Percentiles rank a stretch among this genome's conserved stretches.
phyloP scores from a whole-genome alignment of 2,329 filamentous ascomycete genomes.

The Colletotrichum lini region DNA sequence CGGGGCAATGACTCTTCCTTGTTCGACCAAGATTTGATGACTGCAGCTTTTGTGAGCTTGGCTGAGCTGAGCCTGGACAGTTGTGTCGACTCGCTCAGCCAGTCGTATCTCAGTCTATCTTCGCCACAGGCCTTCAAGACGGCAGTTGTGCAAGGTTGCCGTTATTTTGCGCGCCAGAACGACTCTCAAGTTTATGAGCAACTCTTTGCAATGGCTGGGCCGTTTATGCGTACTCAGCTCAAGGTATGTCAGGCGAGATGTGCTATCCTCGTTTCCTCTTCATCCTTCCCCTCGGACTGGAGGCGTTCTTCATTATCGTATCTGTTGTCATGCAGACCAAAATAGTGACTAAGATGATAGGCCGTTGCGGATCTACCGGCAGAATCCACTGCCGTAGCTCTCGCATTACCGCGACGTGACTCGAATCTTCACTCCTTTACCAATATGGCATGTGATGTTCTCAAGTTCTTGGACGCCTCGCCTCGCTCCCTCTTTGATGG shows the following conservation, averaged over 20 bases:
- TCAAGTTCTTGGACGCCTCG: conserved; percentile 70
- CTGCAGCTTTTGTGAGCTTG: conserved; percentile 76
- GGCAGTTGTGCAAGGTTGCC: conserved; percentile 73
- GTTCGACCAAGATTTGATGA: conserved; percentile 76
- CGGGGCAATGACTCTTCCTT: conserved; percentile 63
- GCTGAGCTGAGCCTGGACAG: conserved; percentile 73
- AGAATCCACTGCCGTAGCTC: conserved; percentile 50
- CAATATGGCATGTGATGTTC: conserved; percentile 65
- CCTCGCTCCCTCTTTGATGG: conserved; percentile 62
- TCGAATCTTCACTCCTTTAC: conserved; percentile 56
- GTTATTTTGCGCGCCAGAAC: conserved; percentile 71
- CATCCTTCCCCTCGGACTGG: too few relatives aligned
- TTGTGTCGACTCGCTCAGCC: conserved; percentile 69
- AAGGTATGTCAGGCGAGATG: conserved; percentile 59
- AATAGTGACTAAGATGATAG: conserved; percentile 46
- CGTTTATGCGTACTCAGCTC: conserved; percentile 70
- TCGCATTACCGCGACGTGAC: conserved; percentile 56
- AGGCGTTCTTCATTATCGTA: neutral
- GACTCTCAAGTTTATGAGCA: conserved; percentile 65
- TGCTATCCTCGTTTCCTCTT: neutral
- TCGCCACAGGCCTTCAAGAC: conserved; percentile 74
- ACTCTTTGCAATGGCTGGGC: conserved; percentile 69
- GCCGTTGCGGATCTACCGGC: conserved; percentile 56
- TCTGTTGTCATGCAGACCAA: neutral
- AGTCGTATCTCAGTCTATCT: conserved; percentile 69